Evolutionary conservation across 2,329 filamentous ascomycete genomes (phyloP), one percentile per base, ranked within the genome.

Genomic region (Tolypocladium album): DNA sequence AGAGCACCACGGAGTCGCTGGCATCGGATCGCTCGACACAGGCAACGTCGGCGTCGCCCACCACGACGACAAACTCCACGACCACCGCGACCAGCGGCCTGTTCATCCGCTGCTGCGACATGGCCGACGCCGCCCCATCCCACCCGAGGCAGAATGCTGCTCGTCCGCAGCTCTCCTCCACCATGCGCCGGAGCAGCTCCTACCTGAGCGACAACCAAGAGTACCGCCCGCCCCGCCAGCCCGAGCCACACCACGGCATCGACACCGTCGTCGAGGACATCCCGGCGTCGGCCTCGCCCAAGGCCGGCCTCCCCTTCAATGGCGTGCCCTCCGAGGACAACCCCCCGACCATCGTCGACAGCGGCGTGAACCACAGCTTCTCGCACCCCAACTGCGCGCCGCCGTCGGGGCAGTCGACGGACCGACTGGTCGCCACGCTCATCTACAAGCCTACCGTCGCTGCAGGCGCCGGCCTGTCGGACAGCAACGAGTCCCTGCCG

Each of bases 121-220:
- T 47, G 73, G 63, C 71, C 66, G 71, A 74, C 57, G 50, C 66
- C 58, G 63, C 66, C 58, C 62, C 66, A 24, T 67, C 61, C 63
- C 65, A 69, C 65, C 60, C 70, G 61, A 72, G 69, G 64, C 70
- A 68, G 61, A 66, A 64, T 64, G 69, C 72, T 57, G 66, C 70
- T 66, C 77, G 79, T 55, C 80, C 80, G 59, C 79, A 81, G 68
- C 72, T 83, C 65, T 70, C 74, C 56, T 74, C 74, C 59, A 71
- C 74, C 58, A 82, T 81, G 79, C 80, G 84, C 67, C 27, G 27
- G 27, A 85, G 80, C 74, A 82, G 80, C 70, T 86, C 83, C 17
- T 87, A 83, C 68, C 75, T 87, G 60, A 79, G 79, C 69, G 84
- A 87, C 64, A 82, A 86, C 67, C 83, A 86, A 70, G 82, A 87